phyloP scores from a whole-genome alignment of 768 basidiomycete species.

The Cystofilobasidium bisporidii region DNA sequence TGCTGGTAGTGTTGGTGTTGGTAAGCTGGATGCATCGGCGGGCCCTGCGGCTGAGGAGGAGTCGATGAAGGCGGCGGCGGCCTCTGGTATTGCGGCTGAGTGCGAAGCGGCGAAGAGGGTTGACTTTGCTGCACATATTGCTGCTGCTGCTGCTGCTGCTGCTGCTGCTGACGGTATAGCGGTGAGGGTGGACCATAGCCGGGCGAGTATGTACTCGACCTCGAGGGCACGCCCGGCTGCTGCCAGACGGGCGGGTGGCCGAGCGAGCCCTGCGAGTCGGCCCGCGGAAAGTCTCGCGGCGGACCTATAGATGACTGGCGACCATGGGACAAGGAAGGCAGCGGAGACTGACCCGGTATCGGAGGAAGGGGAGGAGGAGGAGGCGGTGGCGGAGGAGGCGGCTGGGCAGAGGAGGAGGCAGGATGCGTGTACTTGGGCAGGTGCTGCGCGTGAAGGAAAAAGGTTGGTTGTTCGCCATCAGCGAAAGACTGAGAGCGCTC shows the following conservation, averaged over 20 bases:
- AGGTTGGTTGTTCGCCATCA: not conserved
- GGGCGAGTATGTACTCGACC: conserved; percentile 3
- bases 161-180: conserved; percentile 27
- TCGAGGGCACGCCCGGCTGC: not conserved
- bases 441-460: conserved; percentile 26
- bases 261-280: no score
- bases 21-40: no score
- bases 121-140: not conserved
- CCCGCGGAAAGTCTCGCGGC: no score
- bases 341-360: conserved; percentile 8
- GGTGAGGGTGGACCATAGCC: conserved; percentile 27
- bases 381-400: conserved; percentile 29
- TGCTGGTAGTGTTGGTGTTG: not conserved
- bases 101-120: not conserved
- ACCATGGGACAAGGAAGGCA: not conserved
- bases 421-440: conserved; percentile 28
- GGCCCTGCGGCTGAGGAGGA: not conserved
- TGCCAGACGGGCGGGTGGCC: not conserved
- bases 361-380: conserved; percentile 28
- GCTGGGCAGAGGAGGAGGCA: conserved; percentile 26
- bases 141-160: conserved; percentile 27
- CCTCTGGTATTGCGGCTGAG: conserved; percentile 32
- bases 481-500: not conserved
- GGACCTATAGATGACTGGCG: not conserved
- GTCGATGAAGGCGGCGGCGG: no score